These are phyloP conservation scores for Syzygium grande DNA, from an alignment of 345 rosid genomes.

Conservation along the genomic window DNA sequence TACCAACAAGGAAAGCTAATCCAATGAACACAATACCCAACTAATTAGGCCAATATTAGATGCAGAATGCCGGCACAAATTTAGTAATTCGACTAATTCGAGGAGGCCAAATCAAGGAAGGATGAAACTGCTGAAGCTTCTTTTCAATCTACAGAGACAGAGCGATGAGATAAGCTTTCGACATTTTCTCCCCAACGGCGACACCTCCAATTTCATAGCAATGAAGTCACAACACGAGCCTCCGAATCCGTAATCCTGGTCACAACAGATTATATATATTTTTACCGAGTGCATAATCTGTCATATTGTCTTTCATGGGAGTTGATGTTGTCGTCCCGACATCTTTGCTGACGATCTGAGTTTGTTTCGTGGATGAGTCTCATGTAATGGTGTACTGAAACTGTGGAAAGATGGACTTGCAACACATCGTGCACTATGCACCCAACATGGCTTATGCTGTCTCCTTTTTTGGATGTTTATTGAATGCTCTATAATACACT, in stretches of 20 bases:
- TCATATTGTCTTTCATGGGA: background rate
- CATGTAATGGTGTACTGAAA: background rate
- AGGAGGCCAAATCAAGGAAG: background rate
- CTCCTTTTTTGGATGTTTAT: background rate
- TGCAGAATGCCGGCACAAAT: background rate
- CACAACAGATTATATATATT: no score
- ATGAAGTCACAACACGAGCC: background rate
- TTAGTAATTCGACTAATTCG: background rate
- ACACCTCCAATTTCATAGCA: background rate
- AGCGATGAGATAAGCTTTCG: slow-evolving; percentile 52
- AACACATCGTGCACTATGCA: background rate
- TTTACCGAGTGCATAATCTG: background rate
- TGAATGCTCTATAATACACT: background rate
- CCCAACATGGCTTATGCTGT: background rate
- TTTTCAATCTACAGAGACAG: slow-evolving; percentile 81
- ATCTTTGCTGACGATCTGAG: background rate
- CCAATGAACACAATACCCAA: background rate
- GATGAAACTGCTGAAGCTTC: slow-evolving; percentile 82
- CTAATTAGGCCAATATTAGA: background rate
- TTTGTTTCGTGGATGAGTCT: background rate
- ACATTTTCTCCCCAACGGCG: slow-evolving; percentile 18
- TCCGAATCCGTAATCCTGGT: background rate
- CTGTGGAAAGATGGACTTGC: background rate
- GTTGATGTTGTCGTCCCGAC: background rate
- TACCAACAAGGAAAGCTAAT: background rate